Base-by-base conservation (phyloP, 2,329 filamentous ascomycete genomes). In the Sarocladium strictum region DNA sequence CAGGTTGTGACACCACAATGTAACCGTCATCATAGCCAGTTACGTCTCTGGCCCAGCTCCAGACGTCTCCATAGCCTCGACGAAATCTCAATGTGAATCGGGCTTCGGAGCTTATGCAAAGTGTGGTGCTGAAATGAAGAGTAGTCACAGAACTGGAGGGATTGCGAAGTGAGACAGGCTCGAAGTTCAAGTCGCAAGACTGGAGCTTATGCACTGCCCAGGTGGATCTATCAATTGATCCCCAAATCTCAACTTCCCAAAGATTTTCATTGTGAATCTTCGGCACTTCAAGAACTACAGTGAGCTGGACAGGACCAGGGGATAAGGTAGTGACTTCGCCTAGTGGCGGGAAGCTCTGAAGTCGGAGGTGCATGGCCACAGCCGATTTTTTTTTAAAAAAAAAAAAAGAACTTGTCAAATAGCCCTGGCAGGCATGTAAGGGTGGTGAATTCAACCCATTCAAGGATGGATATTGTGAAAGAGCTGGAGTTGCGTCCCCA, bases 211-310 rank as follows among this genome's bases (percentile, higher is more conserved):
- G 80, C 76, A 92, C 72, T 69, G 70, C 57, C 83, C 79, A 75
- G 60, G 76, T 74, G 24, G 72, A 66, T 53, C 80, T 79, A 61
- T 87, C 84, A 58, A 63, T 58, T 3, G 77, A 77, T 55, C 89
- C 83, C 89, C 90, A 96, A 7, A 95, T 69, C 15, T 81, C 81
- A 29, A 90, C 80, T 61, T 94, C 80, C 86, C 89, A 94, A 19
- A 76, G 63, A 57, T 82, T 73, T 15, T 71, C 7, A 76, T 74
- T 47, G 78, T 78, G 23, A 33, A 73, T 74, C 21, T 67, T 69
- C 38, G 81, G 80, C 40, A 86, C 81, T 61, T 92, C 85, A 29
- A 96, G 75, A 12, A 92, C 69, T 6, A 87, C 85, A 0, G 80
- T 85, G 60, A 97, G 86, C 1, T 67, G 50, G 10, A 40, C 15